Evolutionary conservation across 2,329 filamentous ascomycete genomes (phyloP).

Genomic region (Aureobasidium leucospermi): DNA sequence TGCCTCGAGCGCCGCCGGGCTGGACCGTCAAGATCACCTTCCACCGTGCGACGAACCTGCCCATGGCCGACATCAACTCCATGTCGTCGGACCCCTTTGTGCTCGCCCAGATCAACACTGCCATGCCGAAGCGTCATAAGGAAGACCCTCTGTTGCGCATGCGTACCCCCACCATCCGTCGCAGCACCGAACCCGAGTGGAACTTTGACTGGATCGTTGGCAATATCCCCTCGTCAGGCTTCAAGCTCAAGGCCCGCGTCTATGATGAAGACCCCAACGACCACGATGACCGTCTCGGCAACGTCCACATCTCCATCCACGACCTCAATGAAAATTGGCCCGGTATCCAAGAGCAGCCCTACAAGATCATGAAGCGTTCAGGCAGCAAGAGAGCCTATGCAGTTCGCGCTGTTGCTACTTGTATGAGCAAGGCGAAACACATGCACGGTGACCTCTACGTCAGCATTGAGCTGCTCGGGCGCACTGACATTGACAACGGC

Average conservation of each 20-base stretch:
- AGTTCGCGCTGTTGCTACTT: slow-evolving; percentile 59
- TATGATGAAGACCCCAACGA: slow-evolving; percentile 88
- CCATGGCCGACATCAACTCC: slow-evolving; percentile 69
- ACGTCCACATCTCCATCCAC: slow-evolving; percentile 64
- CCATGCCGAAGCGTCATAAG: slow-evolving; percentile 69
- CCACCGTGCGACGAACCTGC: slow-evolving; percentile 71
- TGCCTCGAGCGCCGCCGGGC: slow-evolving; percentile 66
- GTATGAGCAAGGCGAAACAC: slow-evolving; percentile 54
- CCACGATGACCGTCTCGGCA: slow-evolving; percentile 80
- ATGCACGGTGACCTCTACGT: slow-evolving; percentile 65
- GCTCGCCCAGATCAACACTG: slow-evolving; percentile 64
- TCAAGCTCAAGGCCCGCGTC: slow-evolving; percentile 74
- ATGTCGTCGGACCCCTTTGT: slow-evolving; percentile 80
- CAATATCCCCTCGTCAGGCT: slow-evolving; percentile 74
- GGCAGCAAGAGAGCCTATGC: slow-evolving; percentile 83
- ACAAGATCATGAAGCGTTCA: slow-evolving; percentile 71
- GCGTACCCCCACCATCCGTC: slow-evolving; percentile 69
- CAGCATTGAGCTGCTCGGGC: slow-evolving; percentile 70
- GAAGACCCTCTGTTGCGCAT: slow-evolving; percentile 71
- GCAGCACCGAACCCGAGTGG: slow-evolving; percentile 70
- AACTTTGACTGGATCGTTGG: slow-evolving; percentile 80
- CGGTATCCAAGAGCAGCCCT: slow-evolving; percentile 58
- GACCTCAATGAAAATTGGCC: slow-evolving; percentile 58
- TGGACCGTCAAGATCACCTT: slow-evolving; percentile 83
- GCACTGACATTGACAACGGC: slow-evolving; percentile 57